These are phyloP conservation scores for Dendrobium chrysotoxum DNA, from an alignment of 106 monocot genomes.

Conservation along the genomic window DNA sequence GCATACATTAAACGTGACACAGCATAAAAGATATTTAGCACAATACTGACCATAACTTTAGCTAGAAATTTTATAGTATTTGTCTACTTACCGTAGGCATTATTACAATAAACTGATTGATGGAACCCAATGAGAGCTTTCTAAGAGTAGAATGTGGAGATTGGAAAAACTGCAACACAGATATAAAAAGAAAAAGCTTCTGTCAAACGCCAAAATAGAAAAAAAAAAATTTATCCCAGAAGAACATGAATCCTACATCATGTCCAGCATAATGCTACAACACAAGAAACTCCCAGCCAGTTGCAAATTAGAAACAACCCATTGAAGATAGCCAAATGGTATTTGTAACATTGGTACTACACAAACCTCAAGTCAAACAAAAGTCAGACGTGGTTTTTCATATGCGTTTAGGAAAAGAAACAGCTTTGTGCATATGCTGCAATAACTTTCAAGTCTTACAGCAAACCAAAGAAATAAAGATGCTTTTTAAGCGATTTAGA, in stretches of 20 bases:
- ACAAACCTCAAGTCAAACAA: not conserved
- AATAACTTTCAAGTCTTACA: not conserved
- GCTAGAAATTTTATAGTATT: conserved; percentile 4
- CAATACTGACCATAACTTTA: not conserved
- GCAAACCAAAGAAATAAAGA: not conserved
- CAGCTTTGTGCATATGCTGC: not conserved
- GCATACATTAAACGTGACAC: not conserved
- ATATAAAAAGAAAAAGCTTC: not conserved
- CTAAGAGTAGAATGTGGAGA: conserved; percentile 77
- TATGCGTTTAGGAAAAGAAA: not conserved
- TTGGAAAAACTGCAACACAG: conserved; percentile 74
- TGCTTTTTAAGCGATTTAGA: not conserved
- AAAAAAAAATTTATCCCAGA: not conserved
- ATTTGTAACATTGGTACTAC: not conserved
- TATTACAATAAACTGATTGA: conserved; percentile 93
- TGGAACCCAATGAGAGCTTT: conserved; percentile 76
- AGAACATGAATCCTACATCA: not conserved
- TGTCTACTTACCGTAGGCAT: conserved; percentile 76
- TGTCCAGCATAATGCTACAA: not conserved
- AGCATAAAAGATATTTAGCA: not conserved
- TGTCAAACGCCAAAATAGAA: not conserved
- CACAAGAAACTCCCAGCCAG: not conserved
- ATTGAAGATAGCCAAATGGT: not conserved
- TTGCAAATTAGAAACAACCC: not conserved
- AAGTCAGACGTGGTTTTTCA: not conserved